Conservation (phyloP, 2,329 filamentous ascomycete species). For the Sarocladium strictum region DNA sequence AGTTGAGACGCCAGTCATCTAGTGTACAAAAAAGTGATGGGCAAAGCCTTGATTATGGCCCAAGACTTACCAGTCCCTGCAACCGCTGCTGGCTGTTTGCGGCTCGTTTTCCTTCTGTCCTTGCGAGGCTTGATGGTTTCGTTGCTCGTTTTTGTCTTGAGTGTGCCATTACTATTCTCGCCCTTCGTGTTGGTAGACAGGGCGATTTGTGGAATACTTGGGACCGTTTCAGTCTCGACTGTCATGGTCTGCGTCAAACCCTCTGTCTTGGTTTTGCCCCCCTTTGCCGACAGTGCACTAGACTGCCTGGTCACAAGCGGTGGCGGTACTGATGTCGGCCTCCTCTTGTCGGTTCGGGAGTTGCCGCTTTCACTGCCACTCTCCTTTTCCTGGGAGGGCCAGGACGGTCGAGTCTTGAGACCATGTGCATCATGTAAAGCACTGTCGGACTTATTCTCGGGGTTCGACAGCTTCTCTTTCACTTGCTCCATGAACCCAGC, state of each 20-base stretch:
- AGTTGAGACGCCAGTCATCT: too few species aligned
- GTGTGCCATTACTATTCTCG: conserved; percentile 61
- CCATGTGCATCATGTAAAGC: conserved; percentile 33
- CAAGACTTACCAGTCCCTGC: conserved; percentile 64
- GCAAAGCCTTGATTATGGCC: too few species aligned
- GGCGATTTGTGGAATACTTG: conserved; percentile 78
- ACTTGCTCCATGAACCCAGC: conserved; percentile 43
- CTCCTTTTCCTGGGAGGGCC: conserved; percentile 35
- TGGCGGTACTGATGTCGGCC: conserved; percentile 43
- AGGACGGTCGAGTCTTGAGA: conserved; percentile 40
- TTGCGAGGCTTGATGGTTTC: conserved; percentile 95
- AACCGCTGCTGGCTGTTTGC: conserved; percentile 68
- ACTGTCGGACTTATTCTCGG: conserved; percentile 35
- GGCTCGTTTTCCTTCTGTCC: conserved; percentile 74
- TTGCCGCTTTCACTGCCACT: conserved; percentile 63
- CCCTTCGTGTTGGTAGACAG: conserved; percentile 60
- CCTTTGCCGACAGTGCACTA: conserved; percentile 55
- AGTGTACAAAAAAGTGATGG: too few species aligned
- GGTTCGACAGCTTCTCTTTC: conserved; percentile 40
- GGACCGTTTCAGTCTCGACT: conserved; percentile 94
- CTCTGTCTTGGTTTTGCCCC: conserved; percentile 67
- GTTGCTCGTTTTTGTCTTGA: conserved; percentile 83
- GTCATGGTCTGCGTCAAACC: conserved; percentile 87
- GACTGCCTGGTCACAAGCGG: conserved; percentile 59
- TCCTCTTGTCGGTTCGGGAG: conserved; percentile 34